phyloP scores from a whole-genome alignment of 2,329 filamentous ascomycete genomes.

The Penicillium sp. region DNA sequence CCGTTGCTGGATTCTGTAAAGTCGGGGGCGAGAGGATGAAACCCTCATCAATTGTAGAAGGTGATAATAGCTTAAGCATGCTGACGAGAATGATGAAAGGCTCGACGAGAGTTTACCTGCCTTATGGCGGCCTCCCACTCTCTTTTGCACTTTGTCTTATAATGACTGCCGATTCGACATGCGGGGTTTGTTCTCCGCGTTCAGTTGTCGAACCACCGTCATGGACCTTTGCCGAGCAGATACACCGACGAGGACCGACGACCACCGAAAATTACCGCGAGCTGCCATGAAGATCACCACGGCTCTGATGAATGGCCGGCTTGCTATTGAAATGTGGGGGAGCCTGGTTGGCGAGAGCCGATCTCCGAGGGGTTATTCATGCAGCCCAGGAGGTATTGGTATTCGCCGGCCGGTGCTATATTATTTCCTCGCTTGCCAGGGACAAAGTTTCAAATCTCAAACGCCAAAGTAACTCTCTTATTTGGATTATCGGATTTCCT shows the following conservation, averaged over 20 bases:
- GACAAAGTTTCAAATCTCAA: too few species aligned
- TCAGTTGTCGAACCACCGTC: not conserved
- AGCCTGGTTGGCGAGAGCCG: slow-evolving; percentile 1
- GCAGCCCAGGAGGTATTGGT: not conserved
- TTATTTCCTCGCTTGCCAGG: not conserved
- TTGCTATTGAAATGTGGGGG: slow-evolving; percentile 1
- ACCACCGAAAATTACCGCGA: slow-evolving; percentile 2
- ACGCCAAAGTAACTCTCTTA: too few species aligned
- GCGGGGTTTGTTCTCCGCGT: slow-evolving; percentile 5
- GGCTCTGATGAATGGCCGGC: not conserved
- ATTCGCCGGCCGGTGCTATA: not conserved
- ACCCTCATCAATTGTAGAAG: slow-evolving; percentile 19
- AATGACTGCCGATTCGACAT: not conserved
- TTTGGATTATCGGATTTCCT: too few species aligned
- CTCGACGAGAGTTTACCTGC: not conserved
- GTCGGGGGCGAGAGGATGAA: slow-evolving; percentile 17
- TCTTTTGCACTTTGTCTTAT: not conserved
- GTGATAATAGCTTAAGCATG: slow-evolving; percentile 4
- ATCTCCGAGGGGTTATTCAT: slow-evolving; percentile 3
- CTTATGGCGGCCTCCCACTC: too few species aligned
- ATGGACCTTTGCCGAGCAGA: slow-evolving; percentile 9
- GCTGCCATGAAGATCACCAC: not conserved
- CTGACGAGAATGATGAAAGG: not conserved
- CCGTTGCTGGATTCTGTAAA: slow-evolving; percentile 21
- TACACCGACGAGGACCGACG: slow-evolving; percentile 13